Percentiles rank a stretch among this genome's conserved stretches.
phyloP scores from a whole-genome alignment of 108 stramenopile species.

The Skeletonema grethae region DNA sequence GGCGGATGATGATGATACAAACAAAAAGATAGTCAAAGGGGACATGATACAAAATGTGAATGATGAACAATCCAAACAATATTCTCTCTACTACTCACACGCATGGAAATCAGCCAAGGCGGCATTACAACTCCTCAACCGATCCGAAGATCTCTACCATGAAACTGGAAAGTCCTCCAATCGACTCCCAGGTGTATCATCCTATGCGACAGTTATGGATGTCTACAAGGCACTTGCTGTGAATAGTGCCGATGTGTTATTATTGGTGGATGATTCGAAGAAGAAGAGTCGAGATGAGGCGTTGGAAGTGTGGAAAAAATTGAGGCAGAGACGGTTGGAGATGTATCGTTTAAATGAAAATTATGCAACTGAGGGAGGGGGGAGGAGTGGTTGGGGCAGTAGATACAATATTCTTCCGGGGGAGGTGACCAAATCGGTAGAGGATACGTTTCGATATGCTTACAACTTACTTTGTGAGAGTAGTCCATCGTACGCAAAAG shows the following conservation, averaged over 20 bases:
- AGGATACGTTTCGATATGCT: conserved; percentile 34
- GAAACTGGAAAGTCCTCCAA: conserved; percentile 25
- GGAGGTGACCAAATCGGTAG: conserved; percentile 14
- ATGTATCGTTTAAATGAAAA: conserved; percentile 23
- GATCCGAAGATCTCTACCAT: conserved; percentile 39
- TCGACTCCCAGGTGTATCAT: conserved; percentile 28
- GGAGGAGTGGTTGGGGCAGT: background rate
- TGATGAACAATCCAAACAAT: conserved; percentile 7
- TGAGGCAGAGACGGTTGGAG: conserved; percentile 20
- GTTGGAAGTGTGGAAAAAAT: conserved; percentile 23
- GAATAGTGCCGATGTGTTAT: background rate
- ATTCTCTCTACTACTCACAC: background rate
- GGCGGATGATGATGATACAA: background rate
- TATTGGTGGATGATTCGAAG: conserved; percentile 6
- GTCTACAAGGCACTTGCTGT: conserved; percentile 40
- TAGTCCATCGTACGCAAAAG: conserved; percentile 17
- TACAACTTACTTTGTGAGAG: conserved; percentile 17
- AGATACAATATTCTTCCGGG: conserved; percentile 17
- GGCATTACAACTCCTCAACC: conserved; percentile 27
- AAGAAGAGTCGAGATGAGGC: conserved; percentile 40
- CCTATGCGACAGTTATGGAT: conserved; percentile 40
- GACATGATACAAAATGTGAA: background rate
- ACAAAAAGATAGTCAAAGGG: background rate
- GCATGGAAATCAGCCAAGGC: conserved; percentile 38
- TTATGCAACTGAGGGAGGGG: background rate